phyloP scores from a whole-genome alignment of 805 yeast genomes.

The Lipomyces sp. region DNA sequence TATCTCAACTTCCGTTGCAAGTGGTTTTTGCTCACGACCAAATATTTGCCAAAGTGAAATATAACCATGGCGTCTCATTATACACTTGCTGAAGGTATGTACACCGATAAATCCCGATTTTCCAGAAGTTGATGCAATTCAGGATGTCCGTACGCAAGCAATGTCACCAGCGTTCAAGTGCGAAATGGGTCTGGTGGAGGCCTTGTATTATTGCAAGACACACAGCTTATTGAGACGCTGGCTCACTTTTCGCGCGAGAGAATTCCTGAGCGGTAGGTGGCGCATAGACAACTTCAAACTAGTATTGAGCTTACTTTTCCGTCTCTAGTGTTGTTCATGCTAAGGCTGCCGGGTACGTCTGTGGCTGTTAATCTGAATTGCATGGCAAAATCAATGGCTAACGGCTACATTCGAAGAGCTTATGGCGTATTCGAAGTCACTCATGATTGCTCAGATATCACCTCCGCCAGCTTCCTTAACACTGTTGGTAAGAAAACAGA shows the following conservation, averaged over 20 bases:
- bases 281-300: background rate
- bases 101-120: background rate
- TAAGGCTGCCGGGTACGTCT: slow-evolving; percentile 67
- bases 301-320: background rate
- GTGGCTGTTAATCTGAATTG: no score
- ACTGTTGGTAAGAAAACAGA: slow-evolving; percentile 75
- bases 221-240: slow-evolving; percentile 75
- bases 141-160: background rate
- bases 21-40: no score
- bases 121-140: background rate
- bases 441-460: slow-evolving; percentile 76
- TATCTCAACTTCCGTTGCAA: no score
- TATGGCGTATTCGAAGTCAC: slow-evolving; percentile 86
- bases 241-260: slow-evolving; percentile 91
- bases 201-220: slow-evolving; percentile 80
- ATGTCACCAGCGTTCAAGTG: background rate
- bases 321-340: slow-evolving; percentile 73
- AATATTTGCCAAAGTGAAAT: no score
- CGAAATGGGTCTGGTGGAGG: slow-evolving; percentile 65
- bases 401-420: slow-evolving; percentile 53
- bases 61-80: background rate
- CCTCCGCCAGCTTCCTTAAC: slow-evolving; percentile 69
- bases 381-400: background rate
- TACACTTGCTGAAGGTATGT: background rate
- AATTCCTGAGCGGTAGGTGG: slow-evolving; percentile 71